Conservation (phyloP, 495 filamentous ascomycete species). For the Lentithecium fluviatile region DNA sequence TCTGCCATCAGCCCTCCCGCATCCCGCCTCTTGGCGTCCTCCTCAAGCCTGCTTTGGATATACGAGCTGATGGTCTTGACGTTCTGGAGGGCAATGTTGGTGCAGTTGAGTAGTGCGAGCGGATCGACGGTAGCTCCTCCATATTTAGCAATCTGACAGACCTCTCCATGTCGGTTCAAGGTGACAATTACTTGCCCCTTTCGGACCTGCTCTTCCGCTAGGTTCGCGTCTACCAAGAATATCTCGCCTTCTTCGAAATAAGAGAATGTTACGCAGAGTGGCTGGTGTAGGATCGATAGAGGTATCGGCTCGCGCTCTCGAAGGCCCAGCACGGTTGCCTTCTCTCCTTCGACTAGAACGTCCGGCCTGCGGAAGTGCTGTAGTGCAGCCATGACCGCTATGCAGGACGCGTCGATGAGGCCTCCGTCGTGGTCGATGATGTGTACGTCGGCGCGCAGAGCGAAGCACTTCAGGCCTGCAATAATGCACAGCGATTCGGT, state of each 20-base stretch:
- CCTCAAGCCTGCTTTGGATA: constrained; percentile 68
- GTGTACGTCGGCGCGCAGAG: constrained; percentile 83
- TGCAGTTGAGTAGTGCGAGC: constrained; percentile 67
- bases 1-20: constrained; percentile 72
- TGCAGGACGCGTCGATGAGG: constrained; percentile 78
- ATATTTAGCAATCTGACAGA: constrained; percentile 86
- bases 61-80: constrained; percentile 73
- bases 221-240: constrained; percentile 72
- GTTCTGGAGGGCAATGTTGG: constrained; percentile 66
- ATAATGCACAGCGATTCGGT: constrained; percentile 94
- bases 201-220: constrained; percentile 81
- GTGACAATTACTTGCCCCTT: constrained; percentile 82
- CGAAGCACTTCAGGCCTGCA: constrained; percentile 86
- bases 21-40: constrained; percentile 73
- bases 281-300: constrained; percentile 83
- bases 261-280: constrained; percentile 81
- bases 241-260: constrained; percentile 66
- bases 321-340: constrained; percentile 73
- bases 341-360: constrained; percentile 76
- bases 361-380: constrained; percentile 88
- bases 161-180: constrained; percentile 84
- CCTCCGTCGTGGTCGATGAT: constrained; percentile 86
- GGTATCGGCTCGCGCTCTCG: constrained; percentile 88
- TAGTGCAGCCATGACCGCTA: constrained; percentile 81
- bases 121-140: constrained; percentile 80